phyloP scores from a whole-genome alignment of 495 filamentous ascomycete genomes.

The Penicillium psychrofluorescens region DNA sequence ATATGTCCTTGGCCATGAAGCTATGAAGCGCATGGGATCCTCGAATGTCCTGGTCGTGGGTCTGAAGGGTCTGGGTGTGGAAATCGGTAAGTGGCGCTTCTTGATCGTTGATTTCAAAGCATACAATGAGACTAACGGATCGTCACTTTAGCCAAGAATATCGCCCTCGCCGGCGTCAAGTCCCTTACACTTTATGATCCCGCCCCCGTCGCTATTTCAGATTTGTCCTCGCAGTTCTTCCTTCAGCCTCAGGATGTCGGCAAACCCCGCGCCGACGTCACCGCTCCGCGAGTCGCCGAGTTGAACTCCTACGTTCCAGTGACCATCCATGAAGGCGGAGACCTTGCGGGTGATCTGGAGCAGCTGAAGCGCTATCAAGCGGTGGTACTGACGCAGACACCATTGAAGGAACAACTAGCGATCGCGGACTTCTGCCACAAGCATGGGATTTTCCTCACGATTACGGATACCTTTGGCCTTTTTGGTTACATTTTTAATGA shows the following conservation, averaged over 20 bases:
- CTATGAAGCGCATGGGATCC: conserved; percentile 98
- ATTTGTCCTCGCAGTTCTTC: conserved; percentile 96
- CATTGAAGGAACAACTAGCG: conserved; percentile 67
- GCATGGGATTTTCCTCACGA: conserved; percentile 83
- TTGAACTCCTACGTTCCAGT: conserved; percentile 96
- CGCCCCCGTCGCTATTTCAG: conserved; percentile 69
- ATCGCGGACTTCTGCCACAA: conserved; percentile 90
- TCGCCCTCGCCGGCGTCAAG: conserved; percentile 92
- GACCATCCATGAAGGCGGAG: conserved; percentile 57
- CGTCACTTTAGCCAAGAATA: conserved; percentile 73
- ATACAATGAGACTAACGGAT: not conserved
- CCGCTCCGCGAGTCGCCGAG: conserved; percentile 83
- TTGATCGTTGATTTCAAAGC: too few relatives aligned
- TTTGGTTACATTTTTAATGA: conserved; percentile 98
- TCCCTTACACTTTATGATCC: conserved; percentile 83
- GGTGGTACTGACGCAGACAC: conserved; percentile 80
- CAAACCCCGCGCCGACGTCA: conserved; percentile 80
- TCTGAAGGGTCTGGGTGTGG: conserved; percentile 87
- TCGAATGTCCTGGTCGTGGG: conserved; percentile 93
- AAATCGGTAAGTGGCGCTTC: conserved; percentile 57
- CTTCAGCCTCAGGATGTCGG: conserved; percentile 82
- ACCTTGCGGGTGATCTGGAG: conserved; percentile 60
- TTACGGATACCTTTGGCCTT: conserved; percentile 82
- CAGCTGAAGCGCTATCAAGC: conserved; percentile 84
- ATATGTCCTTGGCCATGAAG: conserved; percentile 96